Conservation (phyloP, 805 yeast species). For the Starmerella apis region DNA sequence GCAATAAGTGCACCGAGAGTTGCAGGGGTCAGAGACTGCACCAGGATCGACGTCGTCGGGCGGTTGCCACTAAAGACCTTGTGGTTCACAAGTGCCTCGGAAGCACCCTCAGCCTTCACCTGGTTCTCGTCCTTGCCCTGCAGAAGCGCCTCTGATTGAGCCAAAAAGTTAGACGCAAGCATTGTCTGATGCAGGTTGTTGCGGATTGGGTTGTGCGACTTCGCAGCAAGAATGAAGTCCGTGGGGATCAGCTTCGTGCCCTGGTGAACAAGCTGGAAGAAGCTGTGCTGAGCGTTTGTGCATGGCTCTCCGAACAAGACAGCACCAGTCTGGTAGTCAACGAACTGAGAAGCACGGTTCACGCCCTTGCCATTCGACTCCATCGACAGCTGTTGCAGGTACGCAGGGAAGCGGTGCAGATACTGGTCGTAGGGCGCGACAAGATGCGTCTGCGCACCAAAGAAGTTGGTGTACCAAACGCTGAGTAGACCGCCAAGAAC, state of each 20-base stretch:
- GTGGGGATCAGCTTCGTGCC: slow-evolving; percentile 97
- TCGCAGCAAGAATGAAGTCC: slow-evolving; percentile 92
- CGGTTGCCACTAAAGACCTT: slow-evolving; percentile 96
- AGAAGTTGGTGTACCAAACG: slow-evolving; percentile 98
- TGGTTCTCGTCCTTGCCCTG: slow-evolving; percentile 75
- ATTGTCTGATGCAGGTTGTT: slow-evolving; percentile 88
- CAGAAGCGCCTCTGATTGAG: slow-evolving; percentile 96
- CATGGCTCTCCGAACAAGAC: slow-evolving; percentile 97
- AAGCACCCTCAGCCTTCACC: slow-evolving; percentile 82
- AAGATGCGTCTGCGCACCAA: slow-evolving; percentile 94
- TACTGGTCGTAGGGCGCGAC: slow-evolving; percentile 99
- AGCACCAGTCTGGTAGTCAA: slow-evolving; percentile 91
- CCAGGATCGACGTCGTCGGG: slow-evolving; percentile 95
- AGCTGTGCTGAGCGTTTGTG: slow-evolving; percentile 97
- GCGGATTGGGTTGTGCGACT: slow-evolving; percentile 96
- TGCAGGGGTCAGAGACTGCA: slow-evolving; percentile 94
- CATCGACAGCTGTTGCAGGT: slow-evolving; percentile 96
- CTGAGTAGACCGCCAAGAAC: slow-evolving; percentile 84
- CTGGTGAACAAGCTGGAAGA: slow-evolving; percentile 98
- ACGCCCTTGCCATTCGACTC: slow-evolving; percentile 98
- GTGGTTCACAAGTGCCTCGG: slow-evolving; percentile 82
- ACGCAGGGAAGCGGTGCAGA: slow-evolving; percentile 98
- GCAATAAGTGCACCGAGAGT: slow-evolving; percentile 92
- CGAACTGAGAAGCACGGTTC: slow-evolving; percentile 80
- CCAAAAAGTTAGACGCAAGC: slow-evolving; percentile 98